A percentile compares a stretch with the other conserved stretches of the same genome.
Evolutionary conservation across 345 rosid genomes (phyloP).

Genomic region (Crucihimalaya himalaica): DNA sequence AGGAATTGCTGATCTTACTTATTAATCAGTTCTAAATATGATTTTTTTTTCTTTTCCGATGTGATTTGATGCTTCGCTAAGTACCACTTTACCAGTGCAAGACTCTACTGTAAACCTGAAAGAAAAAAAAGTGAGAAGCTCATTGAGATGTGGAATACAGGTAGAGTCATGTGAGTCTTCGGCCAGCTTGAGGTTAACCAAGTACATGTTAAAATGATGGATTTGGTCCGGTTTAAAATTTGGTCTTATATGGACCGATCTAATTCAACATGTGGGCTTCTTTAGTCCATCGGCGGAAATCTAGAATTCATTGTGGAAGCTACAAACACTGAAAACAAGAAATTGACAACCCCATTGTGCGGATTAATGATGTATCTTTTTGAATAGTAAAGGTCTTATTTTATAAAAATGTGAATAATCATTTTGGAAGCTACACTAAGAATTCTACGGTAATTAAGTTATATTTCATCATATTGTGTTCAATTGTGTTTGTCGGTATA

Average conservation of each 20-base stretch:
- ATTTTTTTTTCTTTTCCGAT: not conserved
- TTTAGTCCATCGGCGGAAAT: not conserved
- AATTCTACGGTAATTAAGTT: too few species aligned
- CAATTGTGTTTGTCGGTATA: not conserved
- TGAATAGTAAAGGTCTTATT: too few species aligned
- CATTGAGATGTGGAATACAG: not conserved
- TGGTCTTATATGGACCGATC: conserved; percentile 5
- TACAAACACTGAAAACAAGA: not conserved
- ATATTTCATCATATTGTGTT: too few species aligned
- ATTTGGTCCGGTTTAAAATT: conserved; percentile 5
- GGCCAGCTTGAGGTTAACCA: not conserved
- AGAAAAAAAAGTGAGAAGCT: not conserved
- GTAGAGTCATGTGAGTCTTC: not conserved
- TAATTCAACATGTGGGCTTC: not conserved
- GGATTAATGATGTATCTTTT: not conserved
- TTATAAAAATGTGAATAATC: too few species aligned
- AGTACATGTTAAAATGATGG: not conserved
- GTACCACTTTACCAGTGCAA: not conserved
- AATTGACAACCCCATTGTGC: not conserved
- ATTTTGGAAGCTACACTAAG: too few species aligned
- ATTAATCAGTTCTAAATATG: not conserved
- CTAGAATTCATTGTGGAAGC: not conserved
- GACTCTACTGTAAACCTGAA: not conserved
- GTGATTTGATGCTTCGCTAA: not conserved
- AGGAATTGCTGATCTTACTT: not conserved